A percentile compares a stretch with the other conserved stretches of the same genome.
Conservation (phyloP, 495 filamentous ascomycete genomes). For the Aspergillus egyptiacus region DNA sequence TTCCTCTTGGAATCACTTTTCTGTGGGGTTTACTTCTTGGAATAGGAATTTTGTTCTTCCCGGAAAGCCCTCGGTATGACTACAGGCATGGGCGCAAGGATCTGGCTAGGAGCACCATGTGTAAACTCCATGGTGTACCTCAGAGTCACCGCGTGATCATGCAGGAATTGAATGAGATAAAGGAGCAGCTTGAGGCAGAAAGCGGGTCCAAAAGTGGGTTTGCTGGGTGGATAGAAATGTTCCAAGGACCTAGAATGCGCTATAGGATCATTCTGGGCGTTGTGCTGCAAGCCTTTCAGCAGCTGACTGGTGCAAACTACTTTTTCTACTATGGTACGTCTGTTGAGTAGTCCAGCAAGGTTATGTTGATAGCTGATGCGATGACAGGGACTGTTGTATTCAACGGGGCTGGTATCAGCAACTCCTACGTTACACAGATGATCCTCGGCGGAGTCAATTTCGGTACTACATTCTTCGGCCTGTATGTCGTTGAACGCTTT, state of each 20-base stretch:
- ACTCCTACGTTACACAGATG: slow-evolving; percentile 66
- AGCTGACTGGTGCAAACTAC: slow-evolving; percentile 67
- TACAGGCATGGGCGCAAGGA: slow-evolving; percentile 60
- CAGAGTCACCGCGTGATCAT: slow-evolving; percentile 57
- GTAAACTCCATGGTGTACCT: slow-evolving; percentile 64
- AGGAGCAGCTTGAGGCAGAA: slow-evolving; percentile 53
- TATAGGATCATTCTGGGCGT: slow-evolving; percentile 66
- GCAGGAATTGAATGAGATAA: slow-evolving; percentile 60
- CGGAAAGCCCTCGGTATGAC: slow-evolving; percentile 64
- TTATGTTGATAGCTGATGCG: neutral
- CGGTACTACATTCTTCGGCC: slow-evolving; percentile 60
- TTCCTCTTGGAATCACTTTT: slow-evolving; percentile 72
- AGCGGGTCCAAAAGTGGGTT: slow-evolving; percentile 48
- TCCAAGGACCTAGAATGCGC: slow-evolving; percentile 65
- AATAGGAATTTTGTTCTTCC: slow-evolving; percentile 62
- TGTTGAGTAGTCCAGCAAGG: neutral
- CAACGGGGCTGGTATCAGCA: slow-evolving; percentile 58
- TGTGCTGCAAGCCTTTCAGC: slow-evolving; percentile 62
- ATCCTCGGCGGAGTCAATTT: slow-evolving; percentile 74
- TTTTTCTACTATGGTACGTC: slow-evolving; percentile 77
- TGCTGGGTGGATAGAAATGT: slow-evolving; percentile 63
- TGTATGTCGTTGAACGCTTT: slow-evolving; percentile 65
- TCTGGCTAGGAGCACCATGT: slow-evolving; percentile 60
- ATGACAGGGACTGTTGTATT: slow-evolving; percentile 67
- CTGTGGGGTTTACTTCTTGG: slow-evolving; percentile 68